A percentile compares a stretch with the other conserved stretches of the same genome.
Conservation (phyloP, 148 eudicot genomes). For the Nepenthes gracilis region DNA sequence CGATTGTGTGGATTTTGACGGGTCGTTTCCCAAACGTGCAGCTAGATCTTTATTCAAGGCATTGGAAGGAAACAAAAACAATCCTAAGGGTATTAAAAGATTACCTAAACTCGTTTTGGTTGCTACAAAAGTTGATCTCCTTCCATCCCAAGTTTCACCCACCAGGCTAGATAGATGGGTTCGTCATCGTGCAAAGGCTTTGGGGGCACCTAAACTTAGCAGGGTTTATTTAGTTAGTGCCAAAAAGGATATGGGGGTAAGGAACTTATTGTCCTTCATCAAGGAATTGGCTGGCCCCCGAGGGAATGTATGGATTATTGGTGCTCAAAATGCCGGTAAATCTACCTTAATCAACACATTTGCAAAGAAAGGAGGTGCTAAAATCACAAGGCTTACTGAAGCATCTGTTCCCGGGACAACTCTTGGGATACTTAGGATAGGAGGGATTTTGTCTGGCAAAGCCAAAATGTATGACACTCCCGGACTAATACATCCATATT, state of each 20-base stretch:
- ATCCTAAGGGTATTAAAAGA: constrained; percentile 45
- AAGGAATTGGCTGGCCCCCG: constrained; percentile 89
- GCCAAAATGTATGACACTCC: constrained; percentile 98
- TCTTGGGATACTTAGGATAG: constrained; percentile 84
- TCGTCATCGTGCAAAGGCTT: constrained; percentile 74
- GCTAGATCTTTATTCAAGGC: constrained; percentile 79
- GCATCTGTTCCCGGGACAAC: constrained; percentile 98
- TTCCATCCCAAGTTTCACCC: constrained; percentile 83
- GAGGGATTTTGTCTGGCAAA: constrained; percentile 80
- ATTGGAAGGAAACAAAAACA: constrained; percentile 41
- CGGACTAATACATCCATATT: constrained; percentile 79
- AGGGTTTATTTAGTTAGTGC: constrained; percentile 85
- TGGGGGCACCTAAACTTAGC: constrained; percentile 80
- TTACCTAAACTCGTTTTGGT: constrained; percentile 87
- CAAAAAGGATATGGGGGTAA: constrained; percentile 83
- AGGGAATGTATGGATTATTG: constrained; percentile 97
- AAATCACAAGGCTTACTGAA: constrained; percentile 76
- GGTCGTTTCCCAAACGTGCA: constrained; percentile 90
- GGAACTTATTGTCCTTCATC: constrained; percentile 58
- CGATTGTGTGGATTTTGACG: constrained; percentile 95
- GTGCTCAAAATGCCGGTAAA: constrained; percentile 96
- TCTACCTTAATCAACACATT: constrained; percentile 83
- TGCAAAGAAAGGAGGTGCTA: constrained; percentile 79
- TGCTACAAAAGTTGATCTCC: constrained; percentile 86
- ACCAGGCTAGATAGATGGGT: constrained; percentile 96